These are phyloP conservation scores for Stemphylium vesicarium DNA, from an alignment of 2,329 filamentous ascomycete species.

Conservation along the genomic window DNA sequence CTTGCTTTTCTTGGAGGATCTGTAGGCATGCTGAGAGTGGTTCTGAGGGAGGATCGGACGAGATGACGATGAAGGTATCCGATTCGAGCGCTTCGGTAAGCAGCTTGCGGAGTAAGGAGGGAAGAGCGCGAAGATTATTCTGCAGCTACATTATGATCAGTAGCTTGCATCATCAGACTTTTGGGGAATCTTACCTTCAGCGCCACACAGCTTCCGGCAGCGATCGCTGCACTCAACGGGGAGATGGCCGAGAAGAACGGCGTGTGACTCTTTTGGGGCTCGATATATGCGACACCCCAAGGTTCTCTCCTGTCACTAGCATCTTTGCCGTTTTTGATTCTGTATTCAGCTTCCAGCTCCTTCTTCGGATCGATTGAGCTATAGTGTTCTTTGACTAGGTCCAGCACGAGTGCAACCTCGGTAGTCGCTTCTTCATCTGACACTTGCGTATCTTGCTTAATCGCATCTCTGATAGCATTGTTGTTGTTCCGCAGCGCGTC, in stretches of 20 bases:
- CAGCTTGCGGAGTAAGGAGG: slow-evolving; percentile 47
- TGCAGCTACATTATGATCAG: slow-evolving; percentile 41
- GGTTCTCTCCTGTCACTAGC: slow-evolving; percentile 43
- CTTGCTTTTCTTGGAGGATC: slow-evolving; percentile 42
- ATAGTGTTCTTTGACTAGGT: slow-evolving; percentile 51
- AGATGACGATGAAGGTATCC: slow-evolving; percentile 57
- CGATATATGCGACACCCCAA: slow-evolving; percentile 56
- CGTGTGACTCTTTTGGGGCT: slow-evolving; percentile 54
- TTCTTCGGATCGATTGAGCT: slow-evolving; percentile 48
- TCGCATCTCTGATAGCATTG: slow-evolving; percentile 48
- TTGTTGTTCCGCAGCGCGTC: slow-evolving; percentile 46
- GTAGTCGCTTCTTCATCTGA: slow-evolving; percentile 48
- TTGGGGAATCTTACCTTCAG: slow-evolving; percentile 51
- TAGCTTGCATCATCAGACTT: not conserved
- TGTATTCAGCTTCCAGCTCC: slow-evolving; percentile 52
- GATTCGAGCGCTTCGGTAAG: slow-evolving; percentile 53
- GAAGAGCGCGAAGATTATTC: slow-evolving; percentile 49
- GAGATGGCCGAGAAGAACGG: slow-evolving; percentile 51
- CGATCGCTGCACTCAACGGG: slow-evolving; percentile 55
- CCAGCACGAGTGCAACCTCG: slow-evolving; percentile 53
- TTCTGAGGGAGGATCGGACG: slow-evolving; percentile 36
- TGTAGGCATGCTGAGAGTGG: slow-evolving; percentile 34
- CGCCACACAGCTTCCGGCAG: slow-evolving; percentile 60
- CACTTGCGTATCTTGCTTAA: slow-evolving; percentile 49
- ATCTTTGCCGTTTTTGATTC: slow-evolving; percentile 50